Evolutionary conservation across 176 grass and related monocot species (phyloP).

Genomic region (Dendrocalamus sinicus): DNA sequence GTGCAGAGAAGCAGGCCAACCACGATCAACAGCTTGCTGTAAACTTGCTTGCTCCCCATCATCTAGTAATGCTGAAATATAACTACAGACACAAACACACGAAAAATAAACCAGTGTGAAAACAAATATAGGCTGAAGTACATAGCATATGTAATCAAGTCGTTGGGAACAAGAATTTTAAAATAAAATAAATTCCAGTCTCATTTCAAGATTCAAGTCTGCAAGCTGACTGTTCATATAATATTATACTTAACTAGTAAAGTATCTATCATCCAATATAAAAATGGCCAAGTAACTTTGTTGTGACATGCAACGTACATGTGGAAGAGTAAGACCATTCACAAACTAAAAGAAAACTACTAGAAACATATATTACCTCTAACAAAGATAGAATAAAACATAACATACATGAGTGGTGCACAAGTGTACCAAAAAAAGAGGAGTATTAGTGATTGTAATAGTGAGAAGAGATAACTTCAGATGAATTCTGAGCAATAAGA

Average conservation of each 20-base stretch:
- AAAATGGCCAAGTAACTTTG: background rate
- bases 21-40: conserved; percentile 71
- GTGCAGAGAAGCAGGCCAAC: conserved; percentile 91
- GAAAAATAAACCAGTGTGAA: conserved; percentile 21
- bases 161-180: background rate
- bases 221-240: conserved; percentile 9
- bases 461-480: background rate
- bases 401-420: background rate
- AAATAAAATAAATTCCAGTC: background rate
- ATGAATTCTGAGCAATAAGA: background rate
- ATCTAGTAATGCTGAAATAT: conserved; percentile 87
- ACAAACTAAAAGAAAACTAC: background rate
- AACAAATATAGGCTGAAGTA: conserved; percentile 14
- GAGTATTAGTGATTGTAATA: background rate
- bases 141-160: conserved; percentile 24
- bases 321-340: background rate
- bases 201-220: conserved; percentile 32
- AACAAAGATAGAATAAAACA: conserved; percentile 7
- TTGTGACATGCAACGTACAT: background rate
- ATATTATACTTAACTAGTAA: conserved; percentile 24
- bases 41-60: conserved; percentile 73
- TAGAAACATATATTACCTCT: conserved; percentile 16
- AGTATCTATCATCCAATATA: background rate
- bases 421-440: conserved; percentile 5
- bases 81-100: conserved; percentile 49